Conservation (phyloP, 2,329 filamentous ascomycete species). For the Exophiala phaeomuriformis region DNA sequence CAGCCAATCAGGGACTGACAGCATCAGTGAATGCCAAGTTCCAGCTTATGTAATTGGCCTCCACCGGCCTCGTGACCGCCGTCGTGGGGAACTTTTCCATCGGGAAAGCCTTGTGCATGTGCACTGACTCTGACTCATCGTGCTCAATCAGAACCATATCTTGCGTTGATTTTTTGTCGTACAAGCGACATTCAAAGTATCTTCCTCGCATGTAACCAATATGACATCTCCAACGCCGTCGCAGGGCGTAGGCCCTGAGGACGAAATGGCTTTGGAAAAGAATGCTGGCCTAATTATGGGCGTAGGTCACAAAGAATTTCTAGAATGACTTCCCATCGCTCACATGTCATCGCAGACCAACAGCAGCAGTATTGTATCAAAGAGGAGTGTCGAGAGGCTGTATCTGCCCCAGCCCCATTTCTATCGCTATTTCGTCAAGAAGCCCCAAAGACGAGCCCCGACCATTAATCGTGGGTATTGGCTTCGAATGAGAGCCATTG, state of each 20-base stretch:
- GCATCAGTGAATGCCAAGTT: neutral
- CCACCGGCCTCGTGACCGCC: neutral
- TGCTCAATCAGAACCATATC: neutral
- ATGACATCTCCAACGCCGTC: constrained; percentile 15
- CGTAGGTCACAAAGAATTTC: constrained; percentile 33
- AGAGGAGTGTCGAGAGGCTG: constrained; percentile 81
- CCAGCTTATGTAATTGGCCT: neutral
- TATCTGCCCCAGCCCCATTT: constrained; percentile 79
- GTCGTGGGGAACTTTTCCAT: neutral
- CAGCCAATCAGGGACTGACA: constrained; percentile 4
- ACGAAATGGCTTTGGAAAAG: constrained; percentile 30
- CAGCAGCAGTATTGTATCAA: constrained; percentile 85
- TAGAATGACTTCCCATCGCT: neutral
- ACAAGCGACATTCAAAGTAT: neutral
- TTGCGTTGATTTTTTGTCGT: neutral
- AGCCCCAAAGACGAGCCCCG: constrained; percentile 73
- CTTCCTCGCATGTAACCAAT: neutral
- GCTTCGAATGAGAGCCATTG: constrained; percentile 75
- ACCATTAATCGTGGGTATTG: constrained; percentile 87
- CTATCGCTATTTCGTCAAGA: constrained; percentile 80
- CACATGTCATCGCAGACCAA: constrained; percentile 57
- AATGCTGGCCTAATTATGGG: constrained; percentile 50
- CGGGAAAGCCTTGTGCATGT: neutral
- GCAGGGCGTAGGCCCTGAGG: constrained; percentile 5
- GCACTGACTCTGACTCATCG: constrained; percentile 1